Base-by-base conservation (phyloP, 108 stramenopile species). In the Pseudonitzschia multiseries region DNA sequence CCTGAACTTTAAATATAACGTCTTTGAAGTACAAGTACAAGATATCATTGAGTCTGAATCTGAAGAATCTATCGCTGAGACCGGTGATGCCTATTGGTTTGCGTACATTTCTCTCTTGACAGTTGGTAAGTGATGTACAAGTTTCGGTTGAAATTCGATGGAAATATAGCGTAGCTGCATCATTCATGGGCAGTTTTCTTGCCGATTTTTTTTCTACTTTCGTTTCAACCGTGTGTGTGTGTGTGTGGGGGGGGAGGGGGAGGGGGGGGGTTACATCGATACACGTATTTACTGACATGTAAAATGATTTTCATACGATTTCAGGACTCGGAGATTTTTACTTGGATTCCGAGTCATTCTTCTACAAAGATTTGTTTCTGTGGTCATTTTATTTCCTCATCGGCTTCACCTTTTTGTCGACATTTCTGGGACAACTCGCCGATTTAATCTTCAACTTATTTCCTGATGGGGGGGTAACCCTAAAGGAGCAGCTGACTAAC, bases 31-130 rank as follows among this genome's bases (percentile, higher is more conserved):
- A n/a, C n/a, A n/a, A n/a, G n/a, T n/a, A n/a, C 8, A 50, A 40
- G 51, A 54, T 65, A 77, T 21, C 17, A 75, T 24, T 51, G 15
- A 43, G 27, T 42, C 59, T 60, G 46, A 54, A 75, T 43, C 22
- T 24, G 24, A 29, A 40, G 57, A 57, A 10, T 51, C n/a, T 36
- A 6, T 36, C 36, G 8, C 53, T 31, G 2, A 24, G 8, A n/a
- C 20, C 32, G 71, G 59, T 17, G 85, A 86, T 70, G 65, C 80
- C 18, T 79, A 73, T 24, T 86, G 85, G 85, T 86, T 40, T 70
- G 8, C 75, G 56, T 41, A 66, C 21, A 54, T 87, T 31, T 72
- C 73, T 22, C 79, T 41, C 24, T 5, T 61, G 27, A 26, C 44
- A 53, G 31, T 42, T 17, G 56, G 26, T 70, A 40, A 28, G 41